Evolutionary conservation across 129 eudicot genomes (phyloP), one percentile per base, ranked within the genome.

Genomic region (Heracleum sosnowskyi): DNA sequence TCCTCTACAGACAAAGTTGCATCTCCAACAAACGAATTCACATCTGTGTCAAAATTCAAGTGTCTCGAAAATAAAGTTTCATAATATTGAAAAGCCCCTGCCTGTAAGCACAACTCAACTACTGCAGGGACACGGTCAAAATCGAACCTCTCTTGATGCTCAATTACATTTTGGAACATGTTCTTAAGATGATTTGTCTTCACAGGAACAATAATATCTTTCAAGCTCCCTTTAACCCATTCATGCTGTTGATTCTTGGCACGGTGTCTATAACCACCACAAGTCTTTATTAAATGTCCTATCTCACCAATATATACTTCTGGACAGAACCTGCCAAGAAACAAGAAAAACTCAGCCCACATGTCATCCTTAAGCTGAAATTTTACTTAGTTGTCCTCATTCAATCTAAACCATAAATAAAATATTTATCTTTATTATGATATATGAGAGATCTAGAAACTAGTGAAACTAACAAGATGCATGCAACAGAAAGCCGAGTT

Each of bases 91-190:
- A 82, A 83, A 20, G 84, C 97, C 39, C 99, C 99, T 57, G 97
- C 99, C 86, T 92, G 99, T 60, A 86, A 75, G 74, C 91, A 87
- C 22, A 96, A 88, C 74, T 96, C 99, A 12, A 87, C 78, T 63
- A 92, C 86, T n/a, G 99, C 99, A 51, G 97, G 90, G 20, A 96
- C 71, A 6, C 97, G 95, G 18, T 92, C 86, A 72, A 85, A 88
- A 82, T 96, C 93, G 55, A 92, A 96, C 77, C 95, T 90, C 45
- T 92, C 84, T 4, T 96, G 75, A 74, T 95, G 99, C 75, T 84
- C 75, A 51, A 93, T 86, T 79, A 79, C 90, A 47, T 83, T 77
- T 62, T 92, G 99, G 79, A 85, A 87, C 88, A 79, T 92, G 75
- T 76, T 69, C 26, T 85, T 84, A 57, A 92, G 81, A 77, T 87